A percentile compares a stretch with the other conserved stretches of the same genome.
Conservation (phyloP, 768 basidiomycete species). For the Lenzites betulinus region DNA sequence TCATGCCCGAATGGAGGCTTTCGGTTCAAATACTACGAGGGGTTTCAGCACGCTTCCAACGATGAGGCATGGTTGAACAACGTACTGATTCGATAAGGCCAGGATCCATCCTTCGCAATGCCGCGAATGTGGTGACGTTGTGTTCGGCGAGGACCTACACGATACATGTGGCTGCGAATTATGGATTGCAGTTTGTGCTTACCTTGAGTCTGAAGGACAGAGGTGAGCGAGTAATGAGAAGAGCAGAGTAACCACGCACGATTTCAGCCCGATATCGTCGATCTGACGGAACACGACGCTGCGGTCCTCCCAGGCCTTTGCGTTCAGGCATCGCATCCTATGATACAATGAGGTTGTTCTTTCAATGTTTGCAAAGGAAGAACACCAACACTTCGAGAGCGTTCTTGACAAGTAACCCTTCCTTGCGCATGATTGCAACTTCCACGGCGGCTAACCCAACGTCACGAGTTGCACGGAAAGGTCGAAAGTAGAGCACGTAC, state of each 20-base stretch:
- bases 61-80: background rate
- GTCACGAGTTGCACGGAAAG: background rate
- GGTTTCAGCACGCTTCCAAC: background rate
- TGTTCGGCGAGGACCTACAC: conserved; percentile 71
- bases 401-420: conserved; percentile 68
- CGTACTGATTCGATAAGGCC: conserved; percentile 63
- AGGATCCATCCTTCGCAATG: conserved; percentile 57
- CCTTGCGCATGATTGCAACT: conserved; percentile 64
- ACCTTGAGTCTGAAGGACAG: conserved; percentile 31
- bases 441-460: conserved; percentile 66
- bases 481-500: conserved; percentile 38
- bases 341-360: background rate
- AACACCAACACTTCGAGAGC: conserved; percentile 70
- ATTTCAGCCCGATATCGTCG: conserved; percentile 90
- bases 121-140: conserved; percentile 64
- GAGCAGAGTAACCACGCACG: conserved; percentile 47
- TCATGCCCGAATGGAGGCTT: conserved; percentile 74
- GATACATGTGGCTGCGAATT: too few species aligned
- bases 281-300: conserved; percentile 85
- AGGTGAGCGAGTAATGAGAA: background rate
- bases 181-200: background rate
- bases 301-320: conserved; percentile 91
- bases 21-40: conserved; percentile 66
- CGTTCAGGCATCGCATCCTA: conserved; percentile 75
- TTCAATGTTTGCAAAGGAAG: background rate